Conservation (phyloP, 176 grass and related monocot genomes). For the Elymus sibiricus region DNA sequence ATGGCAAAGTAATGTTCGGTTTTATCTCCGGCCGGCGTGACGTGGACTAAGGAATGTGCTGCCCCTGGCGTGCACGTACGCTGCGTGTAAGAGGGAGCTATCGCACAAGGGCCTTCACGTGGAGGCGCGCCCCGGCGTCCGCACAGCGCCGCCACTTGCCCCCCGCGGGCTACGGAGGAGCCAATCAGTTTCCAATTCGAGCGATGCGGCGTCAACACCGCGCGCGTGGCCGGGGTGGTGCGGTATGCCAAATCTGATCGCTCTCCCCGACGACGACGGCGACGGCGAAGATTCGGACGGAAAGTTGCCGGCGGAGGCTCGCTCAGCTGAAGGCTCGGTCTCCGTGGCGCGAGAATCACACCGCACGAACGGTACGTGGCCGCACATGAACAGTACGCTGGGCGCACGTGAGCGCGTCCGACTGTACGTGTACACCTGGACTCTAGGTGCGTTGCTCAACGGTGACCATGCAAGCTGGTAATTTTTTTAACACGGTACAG, state of each 20-base stretch:
- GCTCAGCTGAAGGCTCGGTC: not conserved
- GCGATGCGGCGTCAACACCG: not conserved
- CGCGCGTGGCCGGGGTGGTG: too few species aligned
- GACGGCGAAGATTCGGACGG: not conserved
- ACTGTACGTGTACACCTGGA: not conserved
- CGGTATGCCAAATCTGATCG: not conserved
- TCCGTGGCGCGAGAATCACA: too few species aligned
- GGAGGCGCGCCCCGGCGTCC: not conserved
- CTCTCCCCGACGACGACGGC: not conserved
- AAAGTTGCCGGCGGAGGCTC: not conserved
- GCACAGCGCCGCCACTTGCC: not conserved
- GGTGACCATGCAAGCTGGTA: too few species aligned
- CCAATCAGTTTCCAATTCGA: not conserved
- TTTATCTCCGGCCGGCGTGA: not conserved
- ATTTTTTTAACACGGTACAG: too few species aligned
- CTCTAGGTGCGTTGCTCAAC: not conserved
- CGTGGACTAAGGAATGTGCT: not conserved
- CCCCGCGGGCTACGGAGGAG: not conserved
- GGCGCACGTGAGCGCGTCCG: not conserved
- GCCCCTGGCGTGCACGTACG: not conserved
- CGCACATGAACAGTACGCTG: not conserved
- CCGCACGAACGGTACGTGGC: too few species aligned
- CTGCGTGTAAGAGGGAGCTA: too few species aligned
- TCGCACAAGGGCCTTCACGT: constrained; percentile 39
- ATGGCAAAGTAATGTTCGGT: too few species aligned